These are phyloP conservation scores for Iberis pinnata DNA, from an alignment of 345 rosid genomes.

Conservation along the genomic window DNA sequence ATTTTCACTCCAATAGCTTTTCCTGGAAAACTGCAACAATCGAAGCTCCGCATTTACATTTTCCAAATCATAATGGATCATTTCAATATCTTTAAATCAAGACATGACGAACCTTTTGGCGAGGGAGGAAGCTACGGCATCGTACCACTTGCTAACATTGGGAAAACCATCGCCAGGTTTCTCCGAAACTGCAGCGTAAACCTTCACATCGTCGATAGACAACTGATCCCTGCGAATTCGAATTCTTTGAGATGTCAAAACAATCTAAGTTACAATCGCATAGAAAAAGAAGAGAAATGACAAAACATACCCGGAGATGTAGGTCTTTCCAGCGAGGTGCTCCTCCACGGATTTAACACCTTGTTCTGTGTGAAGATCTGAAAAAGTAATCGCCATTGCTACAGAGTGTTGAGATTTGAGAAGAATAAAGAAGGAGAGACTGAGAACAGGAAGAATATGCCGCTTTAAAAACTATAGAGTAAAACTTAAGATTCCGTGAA, in stretches of 20 bases:
- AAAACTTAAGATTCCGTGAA: too few species aligned
- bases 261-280: not conserved
- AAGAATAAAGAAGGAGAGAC: too few species aligned
- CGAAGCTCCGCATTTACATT: not conserved
- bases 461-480: not conserved
- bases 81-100: too few species aligned
- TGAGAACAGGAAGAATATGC: not conserved
- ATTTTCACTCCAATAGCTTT: not conserved
- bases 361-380: not conserved
- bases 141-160: not conserved
- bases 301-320: not conserved
- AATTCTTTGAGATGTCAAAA: not conserved
- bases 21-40: not conserved
- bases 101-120: not conserved
- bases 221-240: not conserved
- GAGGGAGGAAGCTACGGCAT: not conserved
- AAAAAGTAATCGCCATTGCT: not conserved
- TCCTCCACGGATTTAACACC: not conserved
- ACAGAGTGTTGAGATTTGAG: too few species aligned
- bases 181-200: not conserved
- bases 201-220: not conserved
- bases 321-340: not conserved
- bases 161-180: not conserved
- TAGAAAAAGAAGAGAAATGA: not conserved
- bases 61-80: too few species aligned